These are phyloP conservation scores for Calycina herbarum DNA, from an alignment of 2,329 filamentous ascomycete species.

Conservation along the genomic window DNA sequence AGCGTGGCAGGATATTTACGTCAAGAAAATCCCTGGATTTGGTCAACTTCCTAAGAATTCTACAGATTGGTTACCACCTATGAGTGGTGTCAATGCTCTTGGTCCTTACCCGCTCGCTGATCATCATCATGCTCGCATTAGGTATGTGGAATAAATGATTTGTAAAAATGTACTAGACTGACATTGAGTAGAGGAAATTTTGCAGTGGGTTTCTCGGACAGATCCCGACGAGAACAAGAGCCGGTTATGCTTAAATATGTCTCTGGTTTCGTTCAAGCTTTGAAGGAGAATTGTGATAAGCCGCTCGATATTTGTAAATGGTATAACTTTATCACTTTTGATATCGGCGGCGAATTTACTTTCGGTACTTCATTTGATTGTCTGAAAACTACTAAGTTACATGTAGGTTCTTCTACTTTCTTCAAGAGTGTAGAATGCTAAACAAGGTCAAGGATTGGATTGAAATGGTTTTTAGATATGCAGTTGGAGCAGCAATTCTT, in stretches of 20 bases:
- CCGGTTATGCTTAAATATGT: conserved; percentile 7
- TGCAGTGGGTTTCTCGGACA: background rate
- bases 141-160: background rate
- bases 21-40: background rate
- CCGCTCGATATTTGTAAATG: conserved; percentile 14
- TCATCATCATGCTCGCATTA: conserved; percentile 1
- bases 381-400: conserved; percentile 33
- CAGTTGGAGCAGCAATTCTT: conserved; percentile 26
- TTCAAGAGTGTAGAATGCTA: background rate
- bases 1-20: conserved; percentile 12
- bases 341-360: conserved; percentile 44
- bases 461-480: conserved; percentile 30
- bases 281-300: background rate
- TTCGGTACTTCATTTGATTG: conserved; percentile 45
- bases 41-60: conserved; percentile 4
- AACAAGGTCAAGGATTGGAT: conserved; percentile 30
- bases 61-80: conserved; percentile 4
- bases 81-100: background rate
- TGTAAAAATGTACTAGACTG: background rate
- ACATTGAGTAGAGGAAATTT: conserved; percentile 4
- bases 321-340: conserved; percentile 38
- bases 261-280: background rate
- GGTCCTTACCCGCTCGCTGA: conserved; percentile 1
- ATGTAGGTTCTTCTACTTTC: conserved; percentile 15
- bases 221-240: background rate